These are phyloP conservation scores for Candida cerambycidarum DNA, from an alignment of 805 yeast genomes.

Conservation along the genomic window DNA sequence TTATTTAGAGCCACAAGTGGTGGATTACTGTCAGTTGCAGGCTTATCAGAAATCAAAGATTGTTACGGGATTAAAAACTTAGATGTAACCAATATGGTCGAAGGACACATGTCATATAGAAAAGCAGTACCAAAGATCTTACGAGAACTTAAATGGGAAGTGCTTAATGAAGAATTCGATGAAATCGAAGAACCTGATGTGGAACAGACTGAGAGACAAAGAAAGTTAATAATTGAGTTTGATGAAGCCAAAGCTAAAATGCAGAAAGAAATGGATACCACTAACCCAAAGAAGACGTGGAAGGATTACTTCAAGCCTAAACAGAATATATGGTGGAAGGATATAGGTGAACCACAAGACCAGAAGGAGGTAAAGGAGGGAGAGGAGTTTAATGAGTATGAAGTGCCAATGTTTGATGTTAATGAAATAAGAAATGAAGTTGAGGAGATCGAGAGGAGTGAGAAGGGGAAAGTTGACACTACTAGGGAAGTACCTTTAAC, in stretches of 20 bases:
- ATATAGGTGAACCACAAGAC: slow-evolving; percentile 27
- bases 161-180: slow-evolving; percentile 84
- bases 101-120: slow-evolving; percentile 98
- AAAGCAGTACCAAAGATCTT: slow-evolving; percentile 85
- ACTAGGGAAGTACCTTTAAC: slow-evolving; percentile 5
- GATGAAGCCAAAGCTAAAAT: slow-evolving; percentile 76
- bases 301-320: slow-evolving; percentile 47
- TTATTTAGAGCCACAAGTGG: slow-evolving; percentile 94
- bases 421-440: slow-evolving; percentile 45
- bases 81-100: slow-evolving; percentile 83
- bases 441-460: slow-evolving; percentile 37
- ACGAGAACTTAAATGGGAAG: slow-evolving; percentile 70
- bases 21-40: slow-evolving; percentile 88
- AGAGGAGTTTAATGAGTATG: slow-evolving; percentile 18
- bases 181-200: slow-evolving; percentile 97
- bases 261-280: slow-evolving; percentile 38
- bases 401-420: slow-evolving; percentile 42
- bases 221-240: slow-evolving; percentile 79
- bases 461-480: neutral
- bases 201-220: slow-evolving; percentile 77
- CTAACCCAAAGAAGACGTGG: slow-evolving; percentile 44
- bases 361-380: slow-evolving; percentile 9
- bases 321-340: slow-evolving; percentile 60
- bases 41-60: slow-evolving; percentile 70
- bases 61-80: slow-evolving; percentile 73